Evolutionary conservation across 169 alveolate genomes (phyloP).

Genomic region (Eimeria brunetti): DNA sequence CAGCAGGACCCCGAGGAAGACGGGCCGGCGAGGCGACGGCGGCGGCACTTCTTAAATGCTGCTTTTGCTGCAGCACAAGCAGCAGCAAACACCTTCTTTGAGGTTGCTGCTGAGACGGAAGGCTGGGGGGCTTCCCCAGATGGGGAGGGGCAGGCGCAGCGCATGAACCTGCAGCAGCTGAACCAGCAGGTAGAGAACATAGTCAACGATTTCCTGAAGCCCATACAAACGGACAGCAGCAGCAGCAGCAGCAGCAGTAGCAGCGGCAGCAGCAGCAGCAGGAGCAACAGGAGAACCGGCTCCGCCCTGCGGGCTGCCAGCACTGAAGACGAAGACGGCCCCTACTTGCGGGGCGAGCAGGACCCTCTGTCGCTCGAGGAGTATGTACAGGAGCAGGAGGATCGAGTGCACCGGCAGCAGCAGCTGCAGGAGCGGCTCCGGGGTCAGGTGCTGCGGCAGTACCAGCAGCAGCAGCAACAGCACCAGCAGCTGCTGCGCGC

Average conservation of each 20-base stretch:
- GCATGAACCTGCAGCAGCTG: conserved; percentile 12
- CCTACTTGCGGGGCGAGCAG: not conserved
- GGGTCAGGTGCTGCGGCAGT: not conserved
- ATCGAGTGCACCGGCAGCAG: conserved; percentile 14
- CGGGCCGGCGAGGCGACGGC: not conserved
- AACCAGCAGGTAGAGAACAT: conserved; percentile 46
- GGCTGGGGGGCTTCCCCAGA: not conserved
- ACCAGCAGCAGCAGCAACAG: conserved; percentile 12
- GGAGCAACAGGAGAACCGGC: not conserved
- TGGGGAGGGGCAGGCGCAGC: conserved; percentile 1
- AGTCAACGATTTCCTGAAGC: conserved; percentile 45
- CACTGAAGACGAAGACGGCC: not conserved
- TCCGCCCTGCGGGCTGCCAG: conserved; percentile 30
- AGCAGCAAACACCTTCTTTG: conserved; percentile 54
- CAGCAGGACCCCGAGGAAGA: conserved; percentile 10
- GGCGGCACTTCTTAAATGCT: conserved; percentile 39
- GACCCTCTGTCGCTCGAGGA: not conserved
- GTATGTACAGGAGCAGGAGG: not conserved
- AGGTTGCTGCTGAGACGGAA: conserved; percentile 15
- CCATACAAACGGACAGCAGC: not conserved
- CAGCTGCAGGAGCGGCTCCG: not conserved
- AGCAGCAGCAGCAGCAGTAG: conserved; percentile 7
- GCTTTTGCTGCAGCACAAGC: conserved; percentile 57
- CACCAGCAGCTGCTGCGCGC: not conserved
- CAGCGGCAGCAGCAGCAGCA: not conserved